A percentile compares a stretch with the other conserved stretches of the same genome.
Conservation (phyloP, 768 basidiomycete species). For the Sistotremastrum niveocremeum region DNA sequence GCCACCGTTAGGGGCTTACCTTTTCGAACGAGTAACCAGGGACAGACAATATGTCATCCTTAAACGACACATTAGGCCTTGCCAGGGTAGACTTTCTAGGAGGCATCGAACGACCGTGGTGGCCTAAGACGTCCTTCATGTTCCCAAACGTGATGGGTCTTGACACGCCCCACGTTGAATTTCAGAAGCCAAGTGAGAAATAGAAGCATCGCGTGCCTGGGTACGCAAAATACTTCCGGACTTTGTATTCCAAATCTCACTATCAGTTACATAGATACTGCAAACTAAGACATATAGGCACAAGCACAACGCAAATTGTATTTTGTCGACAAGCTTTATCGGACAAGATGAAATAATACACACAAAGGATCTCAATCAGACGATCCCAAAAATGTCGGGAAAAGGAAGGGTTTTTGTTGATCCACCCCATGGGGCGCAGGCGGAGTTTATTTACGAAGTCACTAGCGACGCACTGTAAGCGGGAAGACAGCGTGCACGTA, state of each 20-base stretch:
- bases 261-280: too few species aligned
- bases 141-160: too few species aligned
- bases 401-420: not conserved
- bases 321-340: too few species aligned
- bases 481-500: not conserved
- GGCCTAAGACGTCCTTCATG: too few species aligned
- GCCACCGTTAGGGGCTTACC: slow-evolving; percentile 21
- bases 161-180: too few species aligned
- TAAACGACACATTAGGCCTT: not conserved
- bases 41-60: slow-evolving; percentile 38
- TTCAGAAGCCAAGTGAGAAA: not conserved
- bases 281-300: too few species aligned
- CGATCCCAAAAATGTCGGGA: not conserved
- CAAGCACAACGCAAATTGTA: too few species aligned
- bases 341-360: not conserved
- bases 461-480: slow-evolving; percentile 14
- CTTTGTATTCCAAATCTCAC: too few species aligned
- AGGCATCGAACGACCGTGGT: too few species aligned
- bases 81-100: too few species aligned
- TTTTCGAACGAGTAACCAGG: slow-evolving; percentile 64
- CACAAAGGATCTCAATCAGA: not conserved
- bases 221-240: not conserved
- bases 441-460: slow-evolving; percentile 21
- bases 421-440: not conserved
- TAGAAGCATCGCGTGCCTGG: not conserved